Percentiles rank a stretch among this genome's conserved stretches.
These are phyloP conservation scores for Backusella mclennaniae DNA, from an alignment of 192 early-diverging fungal species.

Conservation along the genomic window DNA sequence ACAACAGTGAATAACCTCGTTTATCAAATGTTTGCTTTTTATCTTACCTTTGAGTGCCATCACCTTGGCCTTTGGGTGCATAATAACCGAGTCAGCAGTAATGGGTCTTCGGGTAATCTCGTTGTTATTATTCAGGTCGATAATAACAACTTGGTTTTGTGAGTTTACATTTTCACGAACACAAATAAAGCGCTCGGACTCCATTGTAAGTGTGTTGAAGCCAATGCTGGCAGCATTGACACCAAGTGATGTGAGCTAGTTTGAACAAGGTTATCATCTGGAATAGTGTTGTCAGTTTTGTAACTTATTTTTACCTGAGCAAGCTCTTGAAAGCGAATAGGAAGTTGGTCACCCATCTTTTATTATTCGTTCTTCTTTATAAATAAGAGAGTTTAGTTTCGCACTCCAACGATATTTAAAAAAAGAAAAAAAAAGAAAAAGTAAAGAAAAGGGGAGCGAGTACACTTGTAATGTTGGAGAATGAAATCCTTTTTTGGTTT, in stretches of 20 bases:
- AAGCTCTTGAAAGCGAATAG: slow-evolving; percentile 96
- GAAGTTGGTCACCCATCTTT: slow-evolving; percentile 75
- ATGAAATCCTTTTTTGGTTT: neutral
- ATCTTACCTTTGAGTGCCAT: slow-evolving; percentile 92
- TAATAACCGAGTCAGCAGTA: slow-evolving; percentile 96
- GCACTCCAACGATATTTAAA: neutral
- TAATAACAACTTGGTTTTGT: slow-evolving; percentile 89
- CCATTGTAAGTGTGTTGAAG: slow-evolving; percentile 97
- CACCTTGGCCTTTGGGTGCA: slow-evolving; percentile 92
- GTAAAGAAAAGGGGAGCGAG: neutral
- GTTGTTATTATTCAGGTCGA: slow-evolving; percentile 85
- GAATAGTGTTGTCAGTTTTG: neutral
- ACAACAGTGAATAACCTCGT: neutral
- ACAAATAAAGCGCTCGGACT: slow-evolving; percentile 98
- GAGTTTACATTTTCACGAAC: slow-evolving; percentile 88
- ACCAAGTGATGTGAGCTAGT: slow-evolving; percentile 85
- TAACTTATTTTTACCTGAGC: slow-evolving; percentile 71
- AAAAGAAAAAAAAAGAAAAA: neutral
- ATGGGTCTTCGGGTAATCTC: slow-evolving; percentile 89
- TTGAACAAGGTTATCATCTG: neutral
- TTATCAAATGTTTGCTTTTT: neutral
- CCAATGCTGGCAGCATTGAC: slow-evolving; percentile 92
- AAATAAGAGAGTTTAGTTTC: neutral
- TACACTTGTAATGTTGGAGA: neutral
- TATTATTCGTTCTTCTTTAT: neutral